Evolutionary conservation across 2,329 filamentous ascomycete genomes (phyloP).

Genomic region (Grosmannia clavigera): DNA sequence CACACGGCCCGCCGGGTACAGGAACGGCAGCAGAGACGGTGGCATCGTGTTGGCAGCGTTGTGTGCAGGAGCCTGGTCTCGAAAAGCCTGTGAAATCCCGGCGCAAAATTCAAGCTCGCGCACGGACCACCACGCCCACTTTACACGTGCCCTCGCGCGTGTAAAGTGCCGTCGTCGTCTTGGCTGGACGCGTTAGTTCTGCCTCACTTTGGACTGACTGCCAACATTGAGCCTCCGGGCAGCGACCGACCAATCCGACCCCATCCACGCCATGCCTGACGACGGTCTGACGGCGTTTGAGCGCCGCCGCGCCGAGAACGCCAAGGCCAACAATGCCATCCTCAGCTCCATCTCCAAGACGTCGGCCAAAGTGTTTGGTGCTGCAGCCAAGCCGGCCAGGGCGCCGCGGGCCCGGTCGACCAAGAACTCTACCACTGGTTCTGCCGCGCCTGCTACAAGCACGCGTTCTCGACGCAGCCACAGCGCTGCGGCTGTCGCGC

Average conservation of each 20-base stretch:
- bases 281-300: conserved; percentile 70
- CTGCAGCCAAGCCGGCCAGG: conserved; percentile 24
- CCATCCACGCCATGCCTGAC: neutral
- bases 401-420: conserved; percentile 15
- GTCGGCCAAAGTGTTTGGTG: conserved; percentile 29
- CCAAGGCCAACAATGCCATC: conserved; percentile 70
- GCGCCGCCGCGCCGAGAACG: conserved; percentile 72
- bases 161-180: neutral
- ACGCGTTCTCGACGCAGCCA: conserved; percentile 7
- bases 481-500: conserved; percentile 15
- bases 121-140: conserved; percentile 2
- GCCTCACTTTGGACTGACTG: neutral
- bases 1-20: conserved; percentile 59
- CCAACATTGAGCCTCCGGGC: neutral
- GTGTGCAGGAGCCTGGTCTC: neutral
- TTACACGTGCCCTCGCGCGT: neutral
- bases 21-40: conserved; percentile 46
- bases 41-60: conserved; percentile 23
- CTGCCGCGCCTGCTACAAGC: conserved; percentile 13
- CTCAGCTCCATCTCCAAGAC: conserved; percentile 64
- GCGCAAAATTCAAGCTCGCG: neutral
- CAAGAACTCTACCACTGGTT: conserved; percentile 15
- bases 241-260: neutral
- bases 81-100: neutral
- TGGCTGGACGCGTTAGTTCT: neutral